phyloP scores from a whole-genome alignment of 176 grass and related monocot species.

The Eleusine coracana region DNA sequence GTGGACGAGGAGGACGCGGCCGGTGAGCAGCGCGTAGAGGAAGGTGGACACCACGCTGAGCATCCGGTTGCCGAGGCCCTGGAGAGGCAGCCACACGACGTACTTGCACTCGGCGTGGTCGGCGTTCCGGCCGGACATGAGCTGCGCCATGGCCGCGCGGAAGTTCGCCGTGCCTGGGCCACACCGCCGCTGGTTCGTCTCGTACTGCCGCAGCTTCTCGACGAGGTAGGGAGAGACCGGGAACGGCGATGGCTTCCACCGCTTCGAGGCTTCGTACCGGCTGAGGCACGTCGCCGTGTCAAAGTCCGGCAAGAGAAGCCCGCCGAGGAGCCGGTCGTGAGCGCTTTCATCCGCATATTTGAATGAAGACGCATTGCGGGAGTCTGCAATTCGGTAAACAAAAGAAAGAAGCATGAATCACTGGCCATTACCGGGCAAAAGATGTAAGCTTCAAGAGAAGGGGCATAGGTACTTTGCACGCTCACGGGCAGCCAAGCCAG shows the following conservation, averaged over 20 bases:
- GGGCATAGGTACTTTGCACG: constrained; percentile 9
- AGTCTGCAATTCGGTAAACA: neutral
- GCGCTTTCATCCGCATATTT: neutral
- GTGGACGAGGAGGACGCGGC: constrained; percentile 60
- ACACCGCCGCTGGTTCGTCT: constrained; percentile 74
- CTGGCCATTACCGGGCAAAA: neutral
- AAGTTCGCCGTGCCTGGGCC: constrained; percentile 50
- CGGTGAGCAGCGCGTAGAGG: constrained; percentile 77
- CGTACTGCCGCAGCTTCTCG: constrained; percentile 57
- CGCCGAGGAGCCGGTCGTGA: constrained; percentile 58
- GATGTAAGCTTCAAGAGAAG: neutral
- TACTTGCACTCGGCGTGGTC: constrained; percentile 64
- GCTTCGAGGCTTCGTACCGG: constrained; percentile 46
- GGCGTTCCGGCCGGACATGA: constrained; percentile 50
- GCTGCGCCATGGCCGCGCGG: constrained; percentile 50
- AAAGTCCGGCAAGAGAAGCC: constrained; percentile 59
- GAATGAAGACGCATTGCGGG: constrained; percentile 17
- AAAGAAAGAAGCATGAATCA: neutral
- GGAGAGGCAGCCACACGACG: constrained; percentile 67
- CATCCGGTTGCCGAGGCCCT: constrained; percentile 79
- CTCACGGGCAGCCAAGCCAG: neutral
- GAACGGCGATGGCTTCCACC: constrained; percentile 59
- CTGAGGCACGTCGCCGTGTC: constrained; percentile 64
- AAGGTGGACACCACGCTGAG: constrained; percentile 71
- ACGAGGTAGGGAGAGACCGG: constrained; percentile 51